Conservation (phyloP, 148 eudicot species). For the Linanthus parryae region DNA sequence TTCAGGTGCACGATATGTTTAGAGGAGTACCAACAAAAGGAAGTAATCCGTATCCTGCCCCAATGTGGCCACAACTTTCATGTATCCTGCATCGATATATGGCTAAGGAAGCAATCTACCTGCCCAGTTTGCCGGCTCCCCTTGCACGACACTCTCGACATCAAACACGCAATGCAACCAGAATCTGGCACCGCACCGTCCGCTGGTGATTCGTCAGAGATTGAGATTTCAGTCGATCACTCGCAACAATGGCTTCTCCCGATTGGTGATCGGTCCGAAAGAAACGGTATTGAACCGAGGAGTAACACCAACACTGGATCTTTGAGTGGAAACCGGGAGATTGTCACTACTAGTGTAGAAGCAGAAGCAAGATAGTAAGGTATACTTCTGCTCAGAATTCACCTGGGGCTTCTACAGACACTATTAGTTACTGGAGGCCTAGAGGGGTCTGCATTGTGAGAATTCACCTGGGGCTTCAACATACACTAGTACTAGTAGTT, state of each 20-base stretch:
- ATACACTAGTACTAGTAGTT: no score
- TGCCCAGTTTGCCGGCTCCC: slow-evolving; percentile 79
- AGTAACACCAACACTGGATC: no score
- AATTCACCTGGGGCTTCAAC: no score
- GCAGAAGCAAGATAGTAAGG: no score
- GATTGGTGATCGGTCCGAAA: no score
- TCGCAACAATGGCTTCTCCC: slow-evolving; percentile 15
- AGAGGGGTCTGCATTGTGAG: no score
- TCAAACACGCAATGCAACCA: slow-evolving; percentile 6
- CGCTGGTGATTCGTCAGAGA: slow-evolving; percentile 11
- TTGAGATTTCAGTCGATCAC: slow-evolving; percentile 1
- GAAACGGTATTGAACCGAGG: no score
- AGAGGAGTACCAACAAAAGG: slow-evolving; percentile 70
- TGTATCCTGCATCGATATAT: slow-evolving; percentile 58
- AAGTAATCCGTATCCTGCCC: slow-evolving; percentile 60
- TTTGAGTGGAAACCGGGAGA: no score
- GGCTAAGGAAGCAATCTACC: slow-evolving; percentile 62
- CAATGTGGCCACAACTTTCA: slow-evolving; percentile 69
- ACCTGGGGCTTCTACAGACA: no score
- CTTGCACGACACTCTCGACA: slow-evolving; percentile 24
- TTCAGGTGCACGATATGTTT: slow-evolving; percentile 70
- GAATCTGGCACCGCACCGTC: slow-evolving; percentile 4
- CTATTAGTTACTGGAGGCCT: no score
- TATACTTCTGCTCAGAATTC: no score
- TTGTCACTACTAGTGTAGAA: no score